Evolutionary conservation across 1,284 basidiomycete genomes (phyloP).

Genomic region (Melampsora americana): DNA sequence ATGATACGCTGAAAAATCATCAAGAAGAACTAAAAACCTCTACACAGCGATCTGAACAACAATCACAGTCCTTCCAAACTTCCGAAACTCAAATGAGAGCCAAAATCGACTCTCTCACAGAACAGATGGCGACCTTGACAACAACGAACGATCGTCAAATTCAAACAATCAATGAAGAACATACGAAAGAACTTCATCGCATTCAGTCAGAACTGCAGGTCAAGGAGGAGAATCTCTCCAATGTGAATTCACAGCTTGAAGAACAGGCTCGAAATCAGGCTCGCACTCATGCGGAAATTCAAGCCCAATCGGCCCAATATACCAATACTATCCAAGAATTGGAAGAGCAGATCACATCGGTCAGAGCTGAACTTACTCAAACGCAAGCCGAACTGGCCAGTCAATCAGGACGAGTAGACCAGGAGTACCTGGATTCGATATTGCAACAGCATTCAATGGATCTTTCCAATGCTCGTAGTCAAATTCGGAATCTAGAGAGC

Average conservation of each 20-base stretch:
- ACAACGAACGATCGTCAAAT: not conserved
- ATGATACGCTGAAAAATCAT: not conserved
- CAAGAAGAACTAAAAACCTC: conserved; percentile 4
- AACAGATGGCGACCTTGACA: not conserved
- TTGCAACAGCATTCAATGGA: conserved; percentile 43
- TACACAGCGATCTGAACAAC: not conserved
- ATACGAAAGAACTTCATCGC: not conserved
- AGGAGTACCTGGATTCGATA: conserved; percentile 42
- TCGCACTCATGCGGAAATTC: not conserved
- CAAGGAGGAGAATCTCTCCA: conserved; percentile 2
- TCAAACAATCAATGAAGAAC: not conserved
- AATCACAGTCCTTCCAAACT: not conserved
- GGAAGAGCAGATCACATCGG: not conserved
- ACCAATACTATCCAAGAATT: not conserved
- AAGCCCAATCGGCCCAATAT: not conserved
- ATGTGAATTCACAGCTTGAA: not conserved
- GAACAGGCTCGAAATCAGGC: conserved; percentile 14
- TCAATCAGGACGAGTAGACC: conserved; percentile 18
- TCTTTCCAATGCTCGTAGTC: conserved; percentile 42
- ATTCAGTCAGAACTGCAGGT: not conserved
- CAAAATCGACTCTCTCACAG: not conserved
- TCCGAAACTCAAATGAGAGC: not conserved
- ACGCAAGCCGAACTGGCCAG: conserved; percentile 4
- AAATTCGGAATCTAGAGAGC: conserved; percentile 37
- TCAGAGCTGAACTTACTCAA: not conserved